phyloP scores from a whole-genome alignment of 768 basidiomycete genomes.

The Coprinopsis strossmayeri region DNA sequence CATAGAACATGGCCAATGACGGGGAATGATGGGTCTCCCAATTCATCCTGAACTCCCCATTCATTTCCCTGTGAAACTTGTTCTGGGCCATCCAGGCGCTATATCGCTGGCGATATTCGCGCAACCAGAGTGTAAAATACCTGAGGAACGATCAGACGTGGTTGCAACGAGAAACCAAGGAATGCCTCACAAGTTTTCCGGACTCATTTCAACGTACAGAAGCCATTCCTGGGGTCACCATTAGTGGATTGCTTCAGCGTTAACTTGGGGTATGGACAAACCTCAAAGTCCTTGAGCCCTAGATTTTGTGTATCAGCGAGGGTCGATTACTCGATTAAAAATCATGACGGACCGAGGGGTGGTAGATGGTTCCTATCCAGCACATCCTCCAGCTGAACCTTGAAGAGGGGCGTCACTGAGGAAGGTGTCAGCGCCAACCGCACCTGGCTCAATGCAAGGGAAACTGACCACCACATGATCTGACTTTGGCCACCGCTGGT shows the following conservation, averaged over 20 bases:
- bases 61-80: slow-evolving; percentile 24
- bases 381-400: slow-evolving; percentile 68
- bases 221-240: slow-evolving; percentile 58
- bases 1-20: slow-evolving; percentile 66
- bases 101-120: slow-evolving; percentile 56
- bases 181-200: slow-evolving; percentile 62
- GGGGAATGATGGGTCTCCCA: slow-evolving; percentile 41
- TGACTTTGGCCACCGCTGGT: slow-evolving; percentile 59
- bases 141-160: slow-evolving; percentile 25
- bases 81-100: slow-evolving; percentile 35
- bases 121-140: slow-evolving; percentile 79
- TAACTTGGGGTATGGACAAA: slow-evolving; percentile 14
- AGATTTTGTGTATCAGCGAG: slow-evolving; percentile 15
- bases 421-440: not conserved
- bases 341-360: slow-evolving; percentile 47
- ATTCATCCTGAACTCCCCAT: slow-evolving; percentile 24
- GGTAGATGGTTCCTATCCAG: slow-evolving; percentile 73
- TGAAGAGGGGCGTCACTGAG: slow-evolving; percentile 24
- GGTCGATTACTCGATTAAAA: slow-evolving; percentile 2
- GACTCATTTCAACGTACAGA: slow-evolving; percentile 67
- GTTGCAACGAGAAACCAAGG: slow-evolving; percentile 6
- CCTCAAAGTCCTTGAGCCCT: slow-evolving; percentile 67
- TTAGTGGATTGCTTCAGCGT: not conserved
- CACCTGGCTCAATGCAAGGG: not conserved
- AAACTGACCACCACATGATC: slow-evolving; percentile 50